Evolutionary conservation across 1,284 basidiomycete genomes (phyloP), one percentile per base, ranked within the genome.

Genomic region (Fomes fomentarius): DNA sequence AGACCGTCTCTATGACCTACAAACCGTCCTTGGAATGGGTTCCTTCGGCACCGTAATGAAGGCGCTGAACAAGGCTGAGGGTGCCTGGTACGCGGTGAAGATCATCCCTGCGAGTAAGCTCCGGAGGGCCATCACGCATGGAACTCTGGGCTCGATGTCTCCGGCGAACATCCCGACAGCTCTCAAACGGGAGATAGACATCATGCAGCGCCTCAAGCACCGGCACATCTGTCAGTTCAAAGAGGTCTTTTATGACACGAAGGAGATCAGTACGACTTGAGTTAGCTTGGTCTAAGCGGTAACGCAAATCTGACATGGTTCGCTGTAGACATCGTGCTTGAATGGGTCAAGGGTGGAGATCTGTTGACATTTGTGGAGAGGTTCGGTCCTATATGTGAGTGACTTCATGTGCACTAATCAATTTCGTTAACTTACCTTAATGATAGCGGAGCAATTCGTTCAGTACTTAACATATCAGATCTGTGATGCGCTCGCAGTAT

Each of bases 311-410:
- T 3, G 24, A 22, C 15, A 33, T 35, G 14, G n/a, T 21, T 14
- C n/a, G 14, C n/a, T 10, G 22, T 57, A 91, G 90, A 85, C 66
- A 76, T 93, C 33, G 87, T 93, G 0, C 73, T 93, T 46, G 91
- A 94, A 71, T 84, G 85, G 54, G 79, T 96, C 7, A 82, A 88
- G 24, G 94, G 94, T 14, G 94, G 94, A 0, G 94, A 97, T 69
- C 75, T 97, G 12, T 75, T 96, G n/a, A 87, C 85, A 84, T 62
- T 92, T 95, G 55, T 68, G 91, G 44, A 74, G 69, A 14, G 65
- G 72, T 3, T 70, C 73, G 9, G 42, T 28, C 5, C 24, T 50
- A 7, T 28, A 43, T 46, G 19, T 15, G 48, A 26, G 1, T n/a
- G n/a, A n/a, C n/a, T n/a, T n/a, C n/a, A n/a, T n/a, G n/a, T n/a